Evolutionary conservation across 768 basidiomycete species (phyloP).

Genomic region (Heimioporus sp.): DNA sequence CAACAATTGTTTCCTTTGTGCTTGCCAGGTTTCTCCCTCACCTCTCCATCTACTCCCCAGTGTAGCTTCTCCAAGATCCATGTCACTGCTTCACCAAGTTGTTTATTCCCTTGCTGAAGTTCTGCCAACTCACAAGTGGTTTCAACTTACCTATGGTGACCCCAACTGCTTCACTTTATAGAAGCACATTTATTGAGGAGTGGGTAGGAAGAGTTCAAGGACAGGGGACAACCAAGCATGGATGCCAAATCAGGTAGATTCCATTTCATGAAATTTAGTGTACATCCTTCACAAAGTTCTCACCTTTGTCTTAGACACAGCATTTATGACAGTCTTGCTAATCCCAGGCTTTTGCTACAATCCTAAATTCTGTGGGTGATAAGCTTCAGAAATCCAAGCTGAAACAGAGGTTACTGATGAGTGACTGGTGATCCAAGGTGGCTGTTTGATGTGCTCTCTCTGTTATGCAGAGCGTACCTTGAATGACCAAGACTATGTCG

Average conservation of each 20-base stretch:
- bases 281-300: constrained; percentile 14
- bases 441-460: constrained; percentile 31
- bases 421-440: constrained; percentile 26
- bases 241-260: constrained; percentile 84
- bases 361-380: constrained; percentile 72
- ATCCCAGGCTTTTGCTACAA: constrained; percentile 77
- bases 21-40: constrained; percentile 41
- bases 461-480: too few relatives aligned
- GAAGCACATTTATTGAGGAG: constrained; percentile 56
- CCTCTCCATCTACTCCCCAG: constrained; percentile 43
- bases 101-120: constrained; percentile 55
- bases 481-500: too few relatives aligned
- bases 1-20: constrained; percentile 56
- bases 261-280: constrained; percentile 44
- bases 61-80: constrained; percentile 75
- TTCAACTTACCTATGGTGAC: constrained; percentile 65
- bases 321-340: constrained; percentile 79
- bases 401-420: constrained; percentile 42
- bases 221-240: constrained; percentile 56
- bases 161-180: constrained; percentile 65
- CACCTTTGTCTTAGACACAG: constrained; percentile 75
- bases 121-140: constrained; percentile 61
- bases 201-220: constrained; percentile 53
- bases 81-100: constrained; percentile 63
- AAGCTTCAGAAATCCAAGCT: constrained; percentile 65